Percentiles rank a stretch among this genome's conserved stretches.
Evolutionary conservation across 176 grass and related monocot genomes (phyloP).

Genomic region (Themeda triandra): DNA sequence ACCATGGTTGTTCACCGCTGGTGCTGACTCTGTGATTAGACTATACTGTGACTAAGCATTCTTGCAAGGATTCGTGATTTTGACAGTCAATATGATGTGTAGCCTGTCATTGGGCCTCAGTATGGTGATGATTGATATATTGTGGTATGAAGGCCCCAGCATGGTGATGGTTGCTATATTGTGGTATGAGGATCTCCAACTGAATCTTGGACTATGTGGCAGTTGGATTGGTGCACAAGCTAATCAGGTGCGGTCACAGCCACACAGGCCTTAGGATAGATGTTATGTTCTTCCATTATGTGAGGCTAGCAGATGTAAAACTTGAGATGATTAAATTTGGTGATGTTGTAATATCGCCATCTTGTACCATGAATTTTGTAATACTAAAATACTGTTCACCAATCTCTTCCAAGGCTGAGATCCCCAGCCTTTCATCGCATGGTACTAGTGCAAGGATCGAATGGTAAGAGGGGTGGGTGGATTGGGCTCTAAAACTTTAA

Average conservation of each 20-base stretch:
- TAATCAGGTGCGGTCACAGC: neutral
- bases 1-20: constrained; percentile 92
- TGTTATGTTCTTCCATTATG: neutral
- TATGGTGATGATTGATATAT: neutral
- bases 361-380: neutral
- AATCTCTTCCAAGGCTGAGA: neutral
- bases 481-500: neutral
- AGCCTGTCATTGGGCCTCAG: neutral
- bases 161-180: too few relatives aligned
- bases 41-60: constrained; percentile 71
- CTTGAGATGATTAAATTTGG: neutral
- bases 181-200: too few relatives aligned
- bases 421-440: neutral
- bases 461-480: neutral
- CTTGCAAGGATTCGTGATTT: neutral
- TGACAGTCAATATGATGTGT: neutral
- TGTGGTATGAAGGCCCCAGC: neutral
- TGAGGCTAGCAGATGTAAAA: neutral
- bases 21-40: constrained; percentile 70
- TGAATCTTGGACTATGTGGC: neutral
- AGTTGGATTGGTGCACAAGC: neutral
- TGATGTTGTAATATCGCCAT: neutral
- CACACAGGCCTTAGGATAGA: neutral
- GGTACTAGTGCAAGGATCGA: neutral
- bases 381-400: neutral